Evolutionary conservation across 148 eudicot species (phyloP).

Genomic region (Silene conica): DNA sequence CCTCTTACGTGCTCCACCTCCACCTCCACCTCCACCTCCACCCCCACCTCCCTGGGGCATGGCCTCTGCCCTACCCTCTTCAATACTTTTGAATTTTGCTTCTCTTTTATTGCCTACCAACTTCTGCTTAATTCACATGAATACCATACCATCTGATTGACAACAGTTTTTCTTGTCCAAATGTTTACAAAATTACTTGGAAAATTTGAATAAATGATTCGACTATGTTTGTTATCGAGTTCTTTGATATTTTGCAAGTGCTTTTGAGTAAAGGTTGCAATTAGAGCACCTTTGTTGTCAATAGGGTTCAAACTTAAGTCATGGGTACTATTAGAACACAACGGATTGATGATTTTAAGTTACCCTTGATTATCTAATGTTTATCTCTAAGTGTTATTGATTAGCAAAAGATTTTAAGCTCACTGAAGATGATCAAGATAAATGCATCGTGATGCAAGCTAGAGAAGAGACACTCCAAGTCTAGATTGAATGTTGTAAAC

Average conservation of each 20-base stretch:
- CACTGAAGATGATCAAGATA: too few relatives aligned
- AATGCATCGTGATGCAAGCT: too few relatives aligned
- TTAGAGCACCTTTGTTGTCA: neutral
- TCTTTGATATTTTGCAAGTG: neutral
- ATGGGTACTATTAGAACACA: too few relatives aligned
- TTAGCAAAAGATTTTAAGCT: too few relatives aligned
- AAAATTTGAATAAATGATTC: neutral
- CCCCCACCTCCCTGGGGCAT: too few relatives aligned
- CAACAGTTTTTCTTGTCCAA: neutral
- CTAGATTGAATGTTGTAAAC: too few relatives aligned
- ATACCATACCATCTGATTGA: slow-evolving; percentile 19
- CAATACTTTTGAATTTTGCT: neutral
- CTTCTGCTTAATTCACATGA: slow-evolving; percentile 21
- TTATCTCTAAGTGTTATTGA: too few relatives aligned
- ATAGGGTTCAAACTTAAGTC: neutral
- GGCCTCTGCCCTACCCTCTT: slow-evolving; percentile 19
- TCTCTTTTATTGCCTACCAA: slow-evolving; percentile 1
- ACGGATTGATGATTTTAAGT: too few relatives aligned
- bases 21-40: too few relatives aligned
- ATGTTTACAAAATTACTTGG: neutral
- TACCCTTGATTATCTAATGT: too few relatives aligned
- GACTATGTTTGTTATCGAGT: neutral
- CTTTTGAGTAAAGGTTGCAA: neutral
- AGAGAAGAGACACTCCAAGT: too few relatives aligned
- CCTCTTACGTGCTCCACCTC: slow-evolving; percentile 7